These are phyloP conservation scores for Nicotiana sylvestris DNA, from an alignment of 257 asterid genomes.

Conservation along the genomic window DNA sequence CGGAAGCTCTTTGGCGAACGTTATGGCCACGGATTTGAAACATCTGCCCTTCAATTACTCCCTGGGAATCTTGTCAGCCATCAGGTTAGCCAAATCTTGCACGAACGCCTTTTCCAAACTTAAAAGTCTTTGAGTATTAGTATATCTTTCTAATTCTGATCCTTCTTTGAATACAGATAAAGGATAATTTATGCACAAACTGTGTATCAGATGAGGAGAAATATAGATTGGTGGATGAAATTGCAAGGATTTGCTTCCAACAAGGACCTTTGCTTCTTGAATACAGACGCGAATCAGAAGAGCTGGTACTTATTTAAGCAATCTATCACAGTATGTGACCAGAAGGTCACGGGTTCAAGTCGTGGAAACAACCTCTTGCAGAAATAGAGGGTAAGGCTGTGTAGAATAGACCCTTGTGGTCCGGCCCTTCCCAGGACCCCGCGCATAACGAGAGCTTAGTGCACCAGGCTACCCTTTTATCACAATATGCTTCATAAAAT, in stretches of 20 bases:
- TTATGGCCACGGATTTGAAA: conserved; percentile 50
- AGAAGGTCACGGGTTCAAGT: no score
- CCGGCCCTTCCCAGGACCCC: no score
- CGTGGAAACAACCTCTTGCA: no score
- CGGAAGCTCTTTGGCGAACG: conserved; percentile 63
- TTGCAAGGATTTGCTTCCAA: conserved; percentile 28
- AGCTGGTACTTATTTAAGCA: neutral
- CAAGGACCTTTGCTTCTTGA: conserved; percentile 53
- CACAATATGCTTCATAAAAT: no score
- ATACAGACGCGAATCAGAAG: conserved; percentile 23
- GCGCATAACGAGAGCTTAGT: no score
- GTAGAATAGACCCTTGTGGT: no score
- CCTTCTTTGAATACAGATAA: conserved; percentile 36
- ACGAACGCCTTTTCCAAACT: neutral
- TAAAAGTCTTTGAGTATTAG: neutral
- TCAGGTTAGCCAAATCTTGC: conserved; percentile 38
- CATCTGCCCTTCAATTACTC: conserved; percentile 48
- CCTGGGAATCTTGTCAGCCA: conserved; percentile 64
- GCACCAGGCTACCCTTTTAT: no score
- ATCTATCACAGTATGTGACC: no score
- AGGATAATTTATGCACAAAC: conserved; percentile 31
- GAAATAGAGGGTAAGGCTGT: no score
- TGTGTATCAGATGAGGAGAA: conserved; percentile 54
- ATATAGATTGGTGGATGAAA: conserved; percentile 51
- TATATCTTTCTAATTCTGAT: neutral